phyloP scores from a whole-genome alignment of 108 stramenopile genomes.

The Stephanodiscus minutulus region DNA sequence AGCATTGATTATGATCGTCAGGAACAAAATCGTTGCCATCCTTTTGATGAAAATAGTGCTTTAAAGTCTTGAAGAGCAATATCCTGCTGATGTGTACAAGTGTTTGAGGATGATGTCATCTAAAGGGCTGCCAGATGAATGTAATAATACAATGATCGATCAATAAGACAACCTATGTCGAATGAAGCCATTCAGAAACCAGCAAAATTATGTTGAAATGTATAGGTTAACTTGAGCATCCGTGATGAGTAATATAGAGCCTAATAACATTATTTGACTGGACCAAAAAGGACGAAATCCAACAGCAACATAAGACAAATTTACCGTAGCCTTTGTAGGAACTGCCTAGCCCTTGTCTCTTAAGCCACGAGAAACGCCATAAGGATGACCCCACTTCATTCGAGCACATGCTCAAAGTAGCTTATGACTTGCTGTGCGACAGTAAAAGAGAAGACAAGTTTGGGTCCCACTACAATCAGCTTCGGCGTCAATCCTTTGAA shows the following conservation, averaged over 20 bases:
- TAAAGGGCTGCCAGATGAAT: no score
- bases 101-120: background rate
- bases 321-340: background rate
- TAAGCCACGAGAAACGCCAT: background rate
- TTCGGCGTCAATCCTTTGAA: slow-evolving; percentile 85
- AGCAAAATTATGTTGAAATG: background rate
- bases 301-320: background rate
- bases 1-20: no score
- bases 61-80: no score
- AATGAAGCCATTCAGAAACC: no score
- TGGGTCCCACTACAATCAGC: slow-evolving; percentile 79
- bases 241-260: no score
- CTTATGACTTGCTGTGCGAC: slow-evolving; percentile 78
- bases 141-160: background rate
- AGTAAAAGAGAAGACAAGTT: slow-evolving; percentile 82
- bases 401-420: slow-evolving; percentile 53
- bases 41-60: no score
- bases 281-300: background rate
- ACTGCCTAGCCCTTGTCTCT: slow-evolving; percentile 2
- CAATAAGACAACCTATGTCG: no score
- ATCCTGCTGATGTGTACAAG: no score
- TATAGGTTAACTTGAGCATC: no score
- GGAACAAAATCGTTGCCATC: no score
- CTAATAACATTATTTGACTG: background rate
- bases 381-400: slow-evolving; percentile 11